These are phyloP conservation scores for Aschersonia sp. DNA, from an alignment of 2,329 filamentous ascomycete species.

Conservation along the genomic window DNA sequence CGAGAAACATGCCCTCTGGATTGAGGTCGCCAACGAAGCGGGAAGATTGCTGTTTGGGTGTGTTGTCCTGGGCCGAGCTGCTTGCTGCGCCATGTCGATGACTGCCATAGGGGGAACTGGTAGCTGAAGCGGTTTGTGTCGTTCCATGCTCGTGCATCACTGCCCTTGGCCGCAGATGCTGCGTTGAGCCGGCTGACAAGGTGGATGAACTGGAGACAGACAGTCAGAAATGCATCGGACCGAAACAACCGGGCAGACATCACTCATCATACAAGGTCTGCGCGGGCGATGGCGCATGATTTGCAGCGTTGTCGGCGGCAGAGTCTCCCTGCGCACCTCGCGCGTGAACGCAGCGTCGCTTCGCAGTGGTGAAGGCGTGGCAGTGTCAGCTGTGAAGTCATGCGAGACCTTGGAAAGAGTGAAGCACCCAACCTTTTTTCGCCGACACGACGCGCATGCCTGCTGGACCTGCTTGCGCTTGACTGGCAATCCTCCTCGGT, in stretches of 20 bases:
- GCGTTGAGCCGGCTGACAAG: slow-evolving; percentile 1
- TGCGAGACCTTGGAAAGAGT: not conserved
- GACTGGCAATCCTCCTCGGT: slow-evolving; percentile 33
- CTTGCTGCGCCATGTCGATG: not conserved
- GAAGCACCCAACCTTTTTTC: slow-evolving; percentile 29
- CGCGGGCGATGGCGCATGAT: slow-evolving; percentile 11
- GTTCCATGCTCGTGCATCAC: slow-evolving; percentile 1
- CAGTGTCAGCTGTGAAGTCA: not conserved
- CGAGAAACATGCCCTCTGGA: slow-evolving; percentile 44
- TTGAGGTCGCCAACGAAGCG: slow-evolving; percentile 46
- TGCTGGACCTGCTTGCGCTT: slow-evolving; percentile 47
- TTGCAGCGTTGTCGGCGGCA: slow-evolving; percentile 11
- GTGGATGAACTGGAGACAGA: not conserved
- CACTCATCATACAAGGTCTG: slow-evolving; percentile 14
- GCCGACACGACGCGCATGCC: slow-evolving; percentile 40
- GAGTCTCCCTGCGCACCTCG: slow-evolving; percentile 18
- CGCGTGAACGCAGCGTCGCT: slow-evolving; percentile 31
- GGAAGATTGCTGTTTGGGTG: slow-evolving; percentile 12
- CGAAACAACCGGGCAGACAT: not conserved
- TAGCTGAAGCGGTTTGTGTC: not conserved
- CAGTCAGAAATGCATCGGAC: not conserved
- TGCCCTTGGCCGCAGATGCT: not conserved
- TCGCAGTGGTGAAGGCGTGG: not conserved
- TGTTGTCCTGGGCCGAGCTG: not conserved
- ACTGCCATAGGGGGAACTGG: not conserved